Evolutionary conservation across 257 asterid species (phyloP), one percentile per base, ranked within the genome.

Genomic region (Primulina huaijiensis): DNA sequence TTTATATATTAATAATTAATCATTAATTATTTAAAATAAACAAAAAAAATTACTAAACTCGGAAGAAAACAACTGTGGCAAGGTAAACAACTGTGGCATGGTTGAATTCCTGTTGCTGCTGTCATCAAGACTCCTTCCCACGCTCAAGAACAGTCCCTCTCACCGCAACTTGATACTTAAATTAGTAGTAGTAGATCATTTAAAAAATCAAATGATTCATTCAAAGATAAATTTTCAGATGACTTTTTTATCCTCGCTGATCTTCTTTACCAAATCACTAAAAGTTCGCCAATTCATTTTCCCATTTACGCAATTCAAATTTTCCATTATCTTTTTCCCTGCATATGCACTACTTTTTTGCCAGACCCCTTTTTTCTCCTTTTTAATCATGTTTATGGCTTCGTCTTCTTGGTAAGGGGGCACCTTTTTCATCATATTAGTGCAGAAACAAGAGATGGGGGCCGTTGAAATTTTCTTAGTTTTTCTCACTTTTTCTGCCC

Each of bases 381-480:
- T 17, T 50, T 16, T 50, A 50, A 29, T 74, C 71, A 67, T 78
- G 65, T 71, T 67, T 38, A 74, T 85, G 87, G 78, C 59, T 66
- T 77, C 82, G 37, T 70, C 73, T 68, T 69, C 76, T 71, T 73
- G 67, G 75, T 68, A 50, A 50, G 21, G 20, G 16, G 62, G 37
- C 37, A 1, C 35, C 55, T 27, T 79, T 75, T 67, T 21, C 62
- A 46, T 74, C 68, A 34, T 74, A 17, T 33, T 38, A 56, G 67
- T 60, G 60, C 63, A 43, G 38, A 69, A 67, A 64, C 50, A 71
- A 68, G 86, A 74, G 71, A 94, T 94, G 99, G 88, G 76, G 68
- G 29, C 58, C 67, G 68, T 72, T 65, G 34, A 75, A 29, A 16
- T 74, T 79, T 63, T 70, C 70, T 21, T 81, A 37, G 62, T 76